Base-by-base conservation (phyloP, 805 yeast genomes). In the Barnettozyma sp. region DNA sequence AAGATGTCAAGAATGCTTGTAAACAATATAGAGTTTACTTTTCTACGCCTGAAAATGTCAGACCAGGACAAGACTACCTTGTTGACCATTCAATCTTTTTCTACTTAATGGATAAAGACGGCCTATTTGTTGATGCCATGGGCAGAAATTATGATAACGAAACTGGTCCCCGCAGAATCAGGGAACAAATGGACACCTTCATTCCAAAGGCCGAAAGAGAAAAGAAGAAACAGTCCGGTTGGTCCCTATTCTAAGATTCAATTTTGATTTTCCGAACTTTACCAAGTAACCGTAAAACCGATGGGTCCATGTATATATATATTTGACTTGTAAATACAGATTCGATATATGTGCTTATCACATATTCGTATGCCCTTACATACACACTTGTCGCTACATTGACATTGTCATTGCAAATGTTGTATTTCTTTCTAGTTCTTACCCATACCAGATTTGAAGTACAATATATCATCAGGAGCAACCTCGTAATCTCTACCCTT, bases 1-100 rank as follows among this genome's bases (percentile, higher is more conserved):
- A 86, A 22, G 79, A 80, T 41, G 76, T 92, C 41, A 90, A 87
- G 60, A 70, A 72, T 43, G 73, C 80, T 36, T 92, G 98, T 66
- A 92, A 87, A 60, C 76, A 78, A 48, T 92, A 78, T 62, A 71
- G 98, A 47, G 98, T 92, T 11, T 92, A 92, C 60, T 92, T 92
- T 60, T 85, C 95, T n/a, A 92, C 98, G 2, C 98, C 98, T 4
- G 83, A 88, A 18, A 76, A 86, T 54, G 81, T 92, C 31, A 85
- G 87, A 56, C 92, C 95, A 0, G 97, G 97, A 14, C 95, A 92
- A 60, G 96, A 92, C 50, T 92, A 92, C 56, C 68, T 92, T 42
- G 98, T 92, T 22, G 98, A 92, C 56, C 98, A 92, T 61, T 90
- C 97, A 4, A 87, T 92, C 40, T 92, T 92, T 74, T 90, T 90